Base-by-base conservation (phyloP, 2,329 filamentous ascomycete genomes). In the Metarhizium humberi region DNA sequence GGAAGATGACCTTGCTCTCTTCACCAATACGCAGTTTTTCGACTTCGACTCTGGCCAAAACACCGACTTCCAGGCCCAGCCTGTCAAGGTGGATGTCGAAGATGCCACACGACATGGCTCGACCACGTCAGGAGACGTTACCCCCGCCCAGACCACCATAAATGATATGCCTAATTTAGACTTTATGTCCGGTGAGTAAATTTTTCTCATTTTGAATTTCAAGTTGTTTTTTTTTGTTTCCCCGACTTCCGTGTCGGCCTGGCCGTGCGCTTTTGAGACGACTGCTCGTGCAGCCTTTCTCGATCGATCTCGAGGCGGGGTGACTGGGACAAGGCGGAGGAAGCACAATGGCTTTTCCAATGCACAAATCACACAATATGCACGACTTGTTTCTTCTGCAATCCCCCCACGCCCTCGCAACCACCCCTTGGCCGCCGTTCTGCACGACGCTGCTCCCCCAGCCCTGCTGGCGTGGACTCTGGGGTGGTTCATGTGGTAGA, bases 21-120 rank as follows among this genome's bases (percentile, higher is more conserved):
- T 92, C 73, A 90, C 88, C 56, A 92, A 92, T 71, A 85, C 87
- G 49, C 83, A 89, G 62, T 92, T 92, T 71, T 88, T 87, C 69
- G 87, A 92, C 65, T 89, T 87, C 67, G 88, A 92, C 67, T 75
- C 81, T 43, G 80, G 80, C n/a, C 77, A 80, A 61, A 77, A 79
- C 65, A 77, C 77, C 58, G 79, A 83, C 65, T 78, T 79, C 64
- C 78, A 81, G 65, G 73, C 75, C 16, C 74, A 73, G 42, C 72
- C 77, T 16, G 65, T 65, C 61, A 79, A 80, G 71, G 66, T 70
- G 14, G 71, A 74, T 30, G 62, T 65, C 46, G 67, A 73, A 53
- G 58, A 65, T 49, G 53, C 63, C 20, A 47, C 55, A 8, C 53
- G 42, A n/a, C 64, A 67, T 55, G 65, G 62, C 57, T 64, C 70